Percentiles rank a stretch among this genome's conserved stretches.
Evolutionary conservation across 176 grass and related monocot genomes (phyloP).

Genomic region (Miscanthus lutarioriparius): DNA sequence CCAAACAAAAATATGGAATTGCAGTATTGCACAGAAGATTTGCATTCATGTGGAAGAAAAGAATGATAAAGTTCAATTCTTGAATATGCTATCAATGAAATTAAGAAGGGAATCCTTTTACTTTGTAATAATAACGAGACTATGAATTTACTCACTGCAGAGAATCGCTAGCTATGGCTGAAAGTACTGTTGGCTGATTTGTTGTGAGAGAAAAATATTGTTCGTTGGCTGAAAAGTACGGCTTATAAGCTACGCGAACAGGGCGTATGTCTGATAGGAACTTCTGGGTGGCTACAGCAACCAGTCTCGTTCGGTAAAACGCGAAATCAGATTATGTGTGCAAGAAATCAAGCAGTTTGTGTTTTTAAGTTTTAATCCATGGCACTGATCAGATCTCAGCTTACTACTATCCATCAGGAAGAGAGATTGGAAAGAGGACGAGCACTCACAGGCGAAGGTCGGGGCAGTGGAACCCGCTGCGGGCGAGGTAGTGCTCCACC

Average conservation of each 20-base stretch:
- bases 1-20: background rate
- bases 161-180: constrained; percentile 93
- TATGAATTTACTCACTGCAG: constrained; percentile 69
- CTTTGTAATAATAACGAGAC: background rate
- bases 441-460: constrained; percentile 57
- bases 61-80: background rate
- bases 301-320: constrained; percentile 75
- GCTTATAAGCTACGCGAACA: no score
- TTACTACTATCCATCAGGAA: background rate
- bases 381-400: background rate
- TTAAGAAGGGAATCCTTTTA: background rate
- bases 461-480: constrained; percentile 65
- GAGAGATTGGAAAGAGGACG: background rate
- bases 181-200: no score
- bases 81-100: background rate
- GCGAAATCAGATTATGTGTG: constrained; percentile 12
- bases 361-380: background rate
- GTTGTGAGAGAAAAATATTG: no score
- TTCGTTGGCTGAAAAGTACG: no score
- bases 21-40: background rate
- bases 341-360: background rate
- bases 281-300: constrained; percentile 93
- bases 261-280: constrained; percentile 89
- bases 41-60: background rate
- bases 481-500: constrained; percentile 92